These are phyloP conservation scores for Lachancea kluyveri DNA, from an alignment of 805 yeast species.

Conservation along the genomic window DNA sequence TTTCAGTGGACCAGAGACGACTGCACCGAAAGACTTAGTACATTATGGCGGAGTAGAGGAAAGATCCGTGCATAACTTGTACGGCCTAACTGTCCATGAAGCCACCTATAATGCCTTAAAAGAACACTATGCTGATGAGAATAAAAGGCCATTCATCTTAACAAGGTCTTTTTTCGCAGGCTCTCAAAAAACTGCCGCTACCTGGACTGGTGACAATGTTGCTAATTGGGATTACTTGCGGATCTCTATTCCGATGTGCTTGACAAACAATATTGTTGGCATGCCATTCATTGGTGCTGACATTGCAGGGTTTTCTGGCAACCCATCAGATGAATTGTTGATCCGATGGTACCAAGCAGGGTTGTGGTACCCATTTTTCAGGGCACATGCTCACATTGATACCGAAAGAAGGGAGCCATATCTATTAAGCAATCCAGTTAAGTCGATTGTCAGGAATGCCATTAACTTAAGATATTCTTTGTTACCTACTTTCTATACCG, in stretches of 20 bases:
- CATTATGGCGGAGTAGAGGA: slow-evolving; percentile 85
- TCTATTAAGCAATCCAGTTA: slow-evolving; percentile 70
- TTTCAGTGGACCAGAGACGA: slow-evolving; percentile 90
- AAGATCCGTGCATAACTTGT: slow-evolving; percentile 82
- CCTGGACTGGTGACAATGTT: slow-evolving; percentile 98
- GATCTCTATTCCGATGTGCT: slow-evolving; percentile 79
- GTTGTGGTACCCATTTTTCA: slow-evolving; percentile 90
- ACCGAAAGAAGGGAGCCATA: slow-evolving; percentile 91
- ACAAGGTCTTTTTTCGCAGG: slow-evolving; percentile 89
- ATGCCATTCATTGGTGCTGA: slow-evolving; percentile 95
- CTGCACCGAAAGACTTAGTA: slow-evolving; percentile 74
- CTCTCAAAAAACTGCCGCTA: slow-evolving; percentile 83
- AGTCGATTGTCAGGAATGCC: slow-evolving; percentile 60
- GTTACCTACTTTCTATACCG: slow-evolving; percentile 75
- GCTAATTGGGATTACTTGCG: slow-evolving; percentile 86
- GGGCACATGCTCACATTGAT: slow-evolving; percentile 96
- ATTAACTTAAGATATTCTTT: slow-evolving; percentile 67
- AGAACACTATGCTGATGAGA: slow-evolving; percentile 38
- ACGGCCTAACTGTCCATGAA: slow-evolving; percentile 75
- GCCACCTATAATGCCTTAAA: slow-evolving; percentile 66
- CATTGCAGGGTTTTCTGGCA: slow-evolving; percentile 93
- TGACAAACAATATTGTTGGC: slow-evolving; percentile 75
- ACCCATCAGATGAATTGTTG: slow-evolving; percentile 75
- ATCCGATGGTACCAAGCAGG: slow-evolving; percentile 97
- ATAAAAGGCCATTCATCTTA: slow-evolving; percentile 75